phyloP scores from a whole-genome alignment of 768 basidiomycete species.

The Candolleomyces aberdarensis region DNA sequence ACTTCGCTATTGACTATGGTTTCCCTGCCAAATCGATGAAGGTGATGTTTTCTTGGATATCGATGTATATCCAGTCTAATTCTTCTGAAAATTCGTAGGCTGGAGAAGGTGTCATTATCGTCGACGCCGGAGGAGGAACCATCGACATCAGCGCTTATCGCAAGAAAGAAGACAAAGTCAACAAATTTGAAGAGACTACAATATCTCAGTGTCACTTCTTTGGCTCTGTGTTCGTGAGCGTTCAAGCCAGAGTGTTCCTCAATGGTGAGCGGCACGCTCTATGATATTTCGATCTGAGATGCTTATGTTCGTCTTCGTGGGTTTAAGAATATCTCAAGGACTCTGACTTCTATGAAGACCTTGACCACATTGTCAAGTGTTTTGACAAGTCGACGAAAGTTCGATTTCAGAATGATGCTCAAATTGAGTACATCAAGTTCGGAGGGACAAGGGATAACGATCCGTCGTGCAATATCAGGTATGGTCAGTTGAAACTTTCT shows the following conservation, averaged over 20 bases:
- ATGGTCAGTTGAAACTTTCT: slow-evolving; percentile 39
- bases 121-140: slow-evolving; percentile 61
- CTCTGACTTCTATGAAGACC: slow-evolving; percentile 35
- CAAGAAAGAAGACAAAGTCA: slow-evolving; percentile 16
- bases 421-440: slow-evolving; percentile 41
- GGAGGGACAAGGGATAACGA: slow-evolving; percentile 39
- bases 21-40: slow-evolving; percentile 30
- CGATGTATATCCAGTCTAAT: not conserved
- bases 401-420: slow-evolving; percentile 29
- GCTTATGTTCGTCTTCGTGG: too few species aligned
- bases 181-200: slow-evolving; percentile 41
- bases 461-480: slow-evolving; percentile 29
- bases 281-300: not conserved
- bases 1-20: slow-evolving; percentile 48
- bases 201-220: slow-evolving; percentile 38
- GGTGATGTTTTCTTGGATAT: slow-evolving; percentile 11
- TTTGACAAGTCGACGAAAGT: slow-evolving; percentile 46
- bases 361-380: slow-evolving; percentile 31
- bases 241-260: slow-evolving; percentile 31
- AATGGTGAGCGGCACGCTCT: slow-evolving; percentile 20
- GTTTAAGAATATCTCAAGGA: slow-evolving; percentile 30
- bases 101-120: slow-evolving; percentile 44
- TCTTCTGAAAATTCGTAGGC: slow-evolving; percentile 21
- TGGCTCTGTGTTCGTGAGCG: slow-evolving; percentile 47
- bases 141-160: slow-evolving; percentile 54